Conservation (phyloP, 2,329 filamentous ascomycete species). For the Colletotrichum musicola region DNA sequence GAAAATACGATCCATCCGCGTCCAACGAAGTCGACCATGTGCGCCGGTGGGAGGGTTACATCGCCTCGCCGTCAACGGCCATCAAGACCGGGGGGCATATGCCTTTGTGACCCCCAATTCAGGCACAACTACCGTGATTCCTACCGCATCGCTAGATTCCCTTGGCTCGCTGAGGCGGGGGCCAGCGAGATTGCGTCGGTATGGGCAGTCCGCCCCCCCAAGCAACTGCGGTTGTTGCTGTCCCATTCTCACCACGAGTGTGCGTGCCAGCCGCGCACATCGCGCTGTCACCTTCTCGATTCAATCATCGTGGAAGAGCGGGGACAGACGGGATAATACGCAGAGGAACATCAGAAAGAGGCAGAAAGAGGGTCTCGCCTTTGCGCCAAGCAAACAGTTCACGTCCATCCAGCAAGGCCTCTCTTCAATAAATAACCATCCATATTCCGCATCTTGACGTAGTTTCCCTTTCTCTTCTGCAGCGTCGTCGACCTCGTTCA, state of each 20-base stretch:
- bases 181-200: not conserved
- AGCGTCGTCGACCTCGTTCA: not conserved
- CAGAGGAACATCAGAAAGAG: no score
- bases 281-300: constrained; percentile 31
- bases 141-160: not conserved
- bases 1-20: constrained; percentile 8
- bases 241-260: constrained; percentile 15
- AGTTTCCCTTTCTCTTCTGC: not conserved
- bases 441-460: not conserved
- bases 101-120: constrained; percentile 1
- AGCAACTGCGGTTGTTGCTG: not conserved
- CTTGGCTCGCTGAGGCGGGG: not conserved
- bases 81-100: not conserved
- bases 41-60: constrained; percentile 12
- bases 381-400: constrained; percentile 10
- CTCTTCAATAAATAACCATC: constrained; percentile 5
- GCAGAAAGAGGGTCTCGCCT: not conserved
- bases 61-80: not conserved
- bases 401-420: not conserved
- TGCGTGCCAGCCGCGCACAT: not conserved
- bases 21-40: constrained; percentile 16
- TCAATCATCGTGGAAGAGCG: not conserved
- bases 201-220: not conserved
- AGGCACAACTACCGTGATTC: not conserved
- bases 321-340: not conserved